Base-by-base conservation (phyloP, 352 stramenopile species). In the Globisporangium acanthophoron region DNA sequence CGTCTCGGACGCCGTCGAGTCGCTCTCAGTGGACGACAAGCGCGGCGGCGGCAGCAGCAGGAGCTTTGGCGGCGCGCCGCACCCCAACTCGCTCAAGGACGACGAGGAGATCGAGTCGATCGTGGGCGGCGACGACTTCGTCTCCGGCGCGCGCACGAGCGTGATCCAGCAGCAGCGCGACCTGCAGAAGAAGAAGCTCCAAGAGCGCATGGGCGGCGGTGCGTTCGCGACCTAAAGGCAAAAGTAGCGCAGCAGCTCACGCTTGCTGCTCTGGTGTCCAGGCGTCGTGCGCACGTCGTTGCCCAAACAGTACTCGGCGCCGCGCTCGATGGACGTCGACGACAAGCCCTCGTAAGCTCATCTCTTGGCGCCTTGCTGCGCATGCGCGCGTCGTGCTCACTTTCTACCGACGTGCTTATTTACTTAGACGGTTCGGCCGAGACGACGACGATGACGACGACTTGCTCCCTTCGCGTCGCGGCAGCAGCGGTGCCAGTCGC, bases 131-230 rank as follows among this genome's bases (percentile, higher is more conserved):
- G 61, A 66, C 18, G 76, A 88, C 46, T 89, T 81, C 61, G 51
- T 87, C 15, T 76, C 71, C 0, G 84, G 80, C 27, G 85, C 80
- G 18, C 75, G 84, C 33, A 89, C 80, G 11, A 88, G 54, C 53
- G 84, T 92, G 20, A 92, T 94, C 52, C 81, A 94, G 61, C 84
- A 94, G 61, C 84, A 94, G 57, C 81, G 82, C 2, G 84, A 94
- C 31, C 59, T 92, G 20, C 84, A 94, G 67, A 94, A 91, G 71
- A 94, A 92, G 61, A 94, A 92, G 61, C 73, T 93, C 0, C 84
- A 93, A 46, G 82, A 90, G 41, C 78, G 84, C 55, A 87, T 92
- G 79, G 85, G 77, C 49, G 81, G 76, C 62, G 81, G 83, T 92
- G 69, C 24, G 53, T 27, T 35, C 20, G 24, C 24, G 1, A 27